Conservation (phyloP, 805 yeast species). For the Nakazawaea laoshanensis region DNA sequence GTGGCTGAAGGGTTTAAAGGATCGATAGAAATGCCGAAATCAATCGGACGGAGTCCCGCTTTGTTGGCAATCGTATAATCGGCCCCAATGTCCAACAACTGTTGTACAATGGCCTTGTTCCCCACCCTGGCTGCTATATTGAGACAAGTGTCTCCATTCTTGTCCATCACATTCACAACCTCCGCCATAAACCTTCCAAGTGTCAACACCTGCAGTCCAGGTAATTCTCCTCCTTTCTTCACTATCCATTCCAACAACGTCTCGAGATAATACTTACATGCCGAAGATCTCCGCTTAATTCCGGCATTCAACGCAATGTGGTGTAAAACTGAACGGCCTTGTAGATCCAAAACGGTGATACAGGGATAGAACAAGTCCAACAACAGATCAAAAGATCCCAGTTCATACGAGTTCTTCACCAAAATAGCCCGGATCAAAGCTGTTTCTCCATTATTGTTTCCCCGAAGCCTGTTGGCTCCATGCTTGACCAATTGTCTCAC, state of each 20-base stretch:
- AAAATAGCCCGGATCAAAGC: conserved; percentile 77
- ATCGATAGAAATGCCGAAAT: conserved; percentile 63
- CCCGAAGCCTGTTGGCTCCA: conserved; percentile 60
- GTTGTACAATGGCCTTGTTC: conserved; percentile 70
- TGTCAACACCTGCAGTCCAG: conserved; percentile 33
- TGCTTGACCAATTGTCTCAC: conserved; percentile 60
- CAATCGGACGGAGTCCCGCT: conserved; percentile 79
- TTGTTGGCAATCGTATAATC: conserved; percentile 71
- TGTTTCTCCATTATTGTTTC: conserved; percentile 83
- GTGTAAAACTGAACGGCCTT: conserved; percentile 76
- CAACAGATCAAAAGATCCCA: conserved; percentile 62
- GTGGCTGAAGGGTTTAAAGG: conserved; percentile 10
- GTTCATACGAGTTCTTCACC: conserved; percentile 78
- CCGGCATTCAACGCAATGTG: conserved; percentile 80
- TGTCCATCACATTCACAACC: conserved; percentile 82
- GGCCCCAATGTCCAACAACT: conserved; percentile 82
- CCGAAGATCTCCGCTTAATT: conserved; percentile 62
- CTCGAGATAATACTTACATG: conserved; percentile 67
- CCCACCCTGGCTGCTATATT: conserved; percentile 90
- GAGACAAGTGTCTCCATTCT: conserved; percentile 90
- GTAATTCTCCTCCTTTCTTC: conserved; percentile 35
- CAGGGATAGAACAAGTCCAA: conserved; percentile 73
- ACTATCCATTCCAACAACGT: conserved; percentile 74
- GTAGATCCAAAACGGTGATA: conserved; percentile 52
- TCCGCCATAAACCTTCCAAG: conserved; percentile 54